Evolutionary conservation across 345 rosid genomes (phyloP), one percentile per base, ranked within the genome.

Genomic region (Lumnitzera littorea): DNA sequence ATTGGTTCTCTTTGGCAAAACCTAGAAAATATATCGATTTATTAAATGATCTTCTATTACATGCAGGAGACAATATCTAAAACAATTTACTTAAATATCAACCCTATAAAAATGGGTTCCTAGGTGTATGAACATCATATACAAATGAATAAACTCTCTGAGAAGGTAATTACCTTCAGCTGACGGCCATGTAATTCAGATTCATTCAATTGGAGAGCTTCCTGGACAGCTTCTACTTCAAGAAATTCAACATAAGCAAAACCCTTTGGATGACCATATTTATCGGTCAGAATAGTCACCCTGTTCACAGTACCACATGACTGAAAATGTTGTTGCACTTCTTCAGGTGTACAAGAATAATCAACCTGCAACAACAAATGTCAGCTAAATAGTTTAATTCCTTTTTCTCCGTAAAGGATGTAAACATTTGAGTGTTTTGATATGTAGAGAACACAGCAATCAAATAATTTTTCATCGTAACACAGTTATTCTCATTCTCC

Each of bases 311-410:
- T 92, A 67, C 97, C 98, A 56, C 98, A 92, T 41, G 97, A 73
- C 72, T 92, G 96, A 62, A 92, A 92, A 83, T 92, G 97, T 67
- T 87, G 97, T 72, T 90, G 97, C 63, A 92, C 99, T 79, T 92
- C 99, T 79, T 92, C 99, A 31, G 97, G 97, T 13, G 97, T 90
- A 74, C 99, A 92, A 2, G 90, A 88, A 68, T 90, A 92, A 66
- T 92, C 97, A 73, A 92, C 97, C 97, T 92, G 68, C 71, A 73
- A 11, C 31, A 46, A 52, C 24, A 55, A 67, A 51, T 52, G 20
- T 55, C 15, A 20, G 46, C 56, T 59, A 12, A 62, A 25, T 17
- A 31, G 53, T 58, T 63, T 27, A 24, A 49, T 17, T 24, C 13
- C 46, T 10, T 25, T 9, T 20, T 20, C 20, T 20, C 20, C 20